Evolutionary conservation across 208 protist genomes (phyloP), one percentile per base, ranked within the genome.

Genomic region (Acanthamoeba triangularis): DNA sequence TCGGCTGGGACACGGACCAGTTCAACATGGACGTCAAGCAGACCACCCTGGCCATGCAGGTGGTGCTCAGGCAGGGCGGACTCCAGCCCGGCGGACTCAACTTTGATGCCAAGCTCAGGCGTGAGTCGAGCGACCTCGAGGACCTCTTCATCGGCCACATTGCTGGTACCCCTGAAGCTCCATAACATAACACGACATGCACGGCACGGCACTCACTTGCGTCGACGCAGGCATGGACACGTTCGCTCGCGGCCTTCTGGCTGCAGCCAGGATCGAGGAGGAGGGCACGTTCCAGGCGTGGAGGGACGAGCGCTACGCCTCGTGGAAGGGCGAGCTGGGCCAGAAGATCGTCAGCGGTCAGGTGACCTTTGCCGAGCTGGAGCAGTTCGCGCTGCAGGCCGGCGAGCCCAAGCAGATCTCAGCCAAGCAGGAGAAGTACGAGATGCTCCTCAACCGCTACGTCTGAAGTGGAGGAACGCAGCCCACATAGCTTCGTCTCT

Each of bases 381-480:
- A 95, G 61, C 7, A 88, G 49, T 14, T 74, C 23, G 94, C 85
- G 30, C 94, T 90, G 6, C 30, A 23, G 28, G 33, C 85, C 16
- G 61, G 61, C 18, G 94, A 95, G 84, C 84, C 94, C 56, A 88
- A 67, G 52, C 61, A 74, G 37, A n/a, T 91, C 37, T 95, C 94
- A 28, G 94, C 44, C 61, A 95, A 95, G 94, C 94, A 95, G 78
- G 94, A 95, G 78, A 90, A 94, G 78, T 95, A 94, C 30, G 94
- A 95, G 94, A 49, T 95, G 61, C 37, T 94, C 63, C 78, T 90
- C 94, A 87, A 78, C 72, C 52, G 56, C 37, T 95, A 95, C 82
- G 56, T 90, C 7, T 90, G 44, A 47, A 47, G 44, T 0, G 44
- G 44, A 47, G 37, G 37, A 41, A 41, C 37, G 37, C 37, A 3